Evolutionary conservation across 495 filamentous ascomycete genomes (phyloP), one percentile per base, ranked within the genome.

Genomic region (Geopyxis carbonaria): DNA sequence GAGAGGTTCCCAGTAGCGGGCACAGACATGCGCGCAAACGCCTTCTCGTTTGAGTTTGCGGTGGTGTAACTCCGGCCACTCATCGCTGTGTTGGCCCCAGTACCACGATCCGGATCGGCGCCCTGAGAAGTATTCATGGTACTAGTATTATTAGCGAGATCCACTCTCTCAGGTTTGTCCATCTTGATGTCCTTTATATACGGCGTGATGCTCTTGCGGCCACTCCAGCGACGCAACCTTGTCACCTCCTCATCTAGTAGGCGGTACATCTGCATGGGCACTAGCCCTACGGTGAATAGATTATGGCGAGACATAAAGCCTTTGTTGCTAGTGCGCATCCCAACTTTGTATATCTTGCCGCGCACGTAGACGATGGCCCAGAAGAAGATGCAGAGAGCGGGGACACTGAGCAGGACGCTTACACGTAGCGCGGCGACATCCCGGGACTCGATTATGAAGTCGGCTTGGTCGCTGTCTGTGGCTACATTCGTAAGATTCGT

Each of bases 171-270:
- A n/a, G n/a, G n/a, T n/a, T 28, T 13, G 25, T 28, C 25, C 13
- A 28, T 7, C 13, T 28, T 13, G 24, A 39, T 25, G 20, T 44
- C 41, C 18, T 16, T 9, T 31, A 44, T 21, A 20, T 37, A 44
- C 5, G 41, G 41, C 8, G 10, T 27, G 3, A 14, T 5, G 8
- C 32, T 28, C 0, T 28, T 9, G 3, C 41, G 19, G 6, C 33
- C 41, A 9, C 7, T 11, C 31, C 31, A 44, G 4, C 33, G 11
- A 7, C 41, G 18, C 20, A 29, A 22, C 8, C 23, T 29, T 10
- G 11, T 38, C n/a, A 44, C 2, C 22, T 36, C 33, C 30, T 44
- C 41, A 18, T 44, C 41, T 3, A 44, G 23, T 13, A 15, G n/a
- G 4, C 22, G 2, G 33, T 36, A 44, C 4, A 44, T 13, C 15